Evolutionary conservation across 306 rosid genomes (phyloP), one percentile per base, ranked within the genome.

Genomic region (Lathyrus oleraceus): DNA sequence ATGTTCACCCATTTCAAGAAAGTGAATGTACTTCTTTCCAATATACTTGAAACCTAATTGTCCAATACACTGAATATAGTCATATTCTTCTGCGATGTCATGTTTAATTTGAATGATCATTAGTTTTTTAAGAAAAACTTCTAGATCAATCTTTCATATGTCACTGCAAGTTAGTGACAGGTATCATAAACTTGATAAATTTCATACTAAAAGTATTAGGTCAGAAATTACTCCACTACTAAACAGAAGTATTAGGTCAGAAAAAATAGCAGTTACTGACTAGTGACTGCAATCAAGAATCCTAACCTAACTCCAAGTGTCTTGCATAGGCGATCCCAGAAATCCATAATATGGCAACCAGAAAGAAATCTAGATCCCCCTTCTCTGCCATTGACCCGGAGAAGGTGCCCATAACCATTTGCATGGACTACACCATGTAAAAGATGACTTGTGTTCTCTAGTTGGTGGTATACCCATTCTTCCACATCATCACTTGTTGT

Each of bases 401-500:
- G 97, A 81, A 94, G 96, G 76, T 90, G 99, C 23, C 99, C 97
- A 80, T 82, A 90, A 68, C 99, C 99, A 83, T 94, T 94, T 32
- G 92, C 90, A 80, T 94, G 99, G 70, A 94, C 82, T 13, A 94
- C 97, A 16, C 96, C 99, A 70, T 94, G 99, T 10, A 94, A 80
- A 51, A 94, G 92, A 86, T 94, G 97, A 48, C 86, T 83, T 0
- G 93, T 91, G 80, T 90, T 91, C 81, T 91, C 99, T 45, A 94
- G 85, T 79, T 94, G 98, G 73, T 79, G 74, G 74, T 85, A 90
- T 59, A 91, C 92, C 99, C 99, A 94, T 59, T 91, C 96, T 76
- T 94, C 97, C 30, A 91, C 92, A 69, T 91, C 95, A 68, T 91
- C 89, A 13, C 92, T 81, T 67, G 89, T 94, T 10, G 95, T 86